Conservation (phyloP, 2,329 filamentous ascomycete species). For the Tolypocladium sp. region DNA sequence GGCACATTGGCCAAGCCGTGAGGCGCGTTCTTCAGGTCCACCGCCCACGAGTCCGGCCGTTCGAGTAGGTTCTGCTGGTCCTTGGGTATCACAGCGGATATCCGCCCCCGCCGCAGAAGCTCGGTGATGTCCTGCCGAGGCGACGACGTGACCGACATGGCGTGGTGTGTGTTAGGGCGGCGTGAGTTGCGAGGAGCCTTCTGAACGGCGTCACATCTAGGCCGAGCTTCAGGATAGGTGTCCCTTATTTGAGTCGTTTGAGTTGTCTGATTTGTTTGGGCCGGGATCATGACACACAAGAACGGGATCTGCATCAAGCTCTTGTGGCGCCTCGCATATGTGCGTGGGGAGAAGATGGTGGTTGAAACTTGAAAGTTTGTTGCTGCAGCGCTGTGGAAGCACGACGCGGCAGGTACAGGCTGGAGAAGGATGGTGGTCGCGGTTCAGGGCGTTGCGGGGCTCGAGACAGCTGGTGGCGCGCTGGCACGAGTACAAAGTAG, state of each 20-base stretch:
- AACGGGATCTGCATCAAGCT: not conserved
- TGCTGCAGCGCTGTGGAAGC: no score
- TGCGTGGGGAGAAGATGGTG: no score
- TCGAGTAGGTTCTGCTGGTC: slow-evolving; percentile 29
- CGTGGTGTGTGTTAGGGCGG: not conserved
- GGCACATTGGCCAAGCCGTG: slow-evolving; percentile 24
- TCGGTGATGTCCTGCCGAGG: slow-evolving; percentile 12
- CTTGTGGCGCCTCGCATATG: not conserved
- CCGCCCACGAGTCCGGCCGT: slow-evolving; percentile 25
- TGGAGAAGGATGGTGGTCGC: not conserved
- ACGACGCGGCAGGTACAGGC: not conserved
- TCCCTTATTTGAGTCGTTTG: not conserved
- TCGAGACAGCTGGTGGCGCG: not conserved
- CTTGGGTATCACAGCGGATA: slow-evolving; percentile 22
- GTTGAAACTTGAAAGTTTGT: not conserved
- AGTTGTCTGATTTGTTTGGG: not conserved
- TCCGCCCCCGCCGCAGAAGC: slow-evolving; percentile 15
- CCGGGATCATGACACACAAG: not conserved
- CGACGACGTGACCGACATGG: slow-evolving; percentile 16
- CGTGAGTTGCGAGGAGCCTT: not conserved
- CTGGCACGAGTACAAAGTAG: not conserved
- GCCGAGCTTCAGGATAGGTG: not conserved
- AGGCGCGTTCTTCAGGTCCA: slow-evolving; percentile 12
- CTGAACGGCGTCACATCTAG: not conserved
- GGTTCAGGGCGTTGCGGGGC: not conserved